Evolutionary conservation across 2,329 filamentous ascomycete species (phyloP).

Genomic region (Apiospora aurea): DNA sequence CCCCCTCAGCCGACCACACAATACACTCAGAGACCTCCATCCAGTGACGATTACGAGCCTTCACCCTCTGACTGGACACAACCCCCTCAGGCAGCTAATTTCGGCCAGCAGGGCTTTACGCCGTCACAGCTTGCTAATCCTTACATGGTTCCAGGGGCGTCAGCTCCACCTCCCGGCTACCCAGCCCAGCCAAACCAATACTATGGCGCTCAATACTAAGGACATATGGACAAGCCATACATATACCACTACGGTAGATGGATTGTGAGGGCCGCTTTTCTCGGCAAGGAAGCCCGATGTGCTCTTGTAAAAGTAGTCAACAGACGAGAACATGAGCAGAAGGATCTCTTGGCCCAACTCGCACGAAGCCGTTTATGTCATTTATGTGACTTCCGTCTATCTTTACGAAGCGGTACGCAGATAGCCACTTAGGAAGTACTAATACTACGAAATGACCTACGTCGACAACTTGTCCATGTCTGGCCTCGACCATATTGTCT

Average conservation of each 20-base stretch:
- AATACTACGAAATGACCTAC: neutral
- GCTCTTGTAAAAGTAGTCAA: neutral
- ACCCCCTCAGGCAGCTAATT: conserved; percentile 31
- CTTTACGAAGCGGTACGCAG: neutral
- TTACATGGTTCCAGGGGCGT: conserved; percentile 32
- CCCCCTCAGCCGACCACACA: conserved; percentile 48
- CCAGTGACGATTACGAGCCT: conserved; percentile 50
- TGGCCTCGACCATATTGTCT: neutral
- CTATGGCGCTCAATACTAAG: conserved; percentile 22
- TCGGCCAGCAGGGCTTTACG: conserved; percentile 34
- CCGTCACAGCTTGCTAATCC: conserved; percentile 33
- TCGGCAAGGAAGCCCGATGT: neutral
- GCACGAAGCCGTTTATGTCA: neutral
- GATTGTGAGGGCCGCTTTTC: neutral
- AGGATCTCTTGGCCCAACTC: neutral
- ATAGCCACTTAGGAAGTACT: conserved; percentile 8
- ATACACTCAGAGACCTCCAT: conserved; percentile 59
- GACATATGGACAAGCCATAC: neutral
- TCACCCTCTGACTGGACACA: conserved; percentile 18
- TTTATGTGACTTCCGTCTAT: neutral
- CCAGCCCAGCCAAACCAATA: conserved; percentile 22
- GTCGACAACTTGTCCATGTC: neutral
- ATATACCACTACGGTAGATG: neutral
- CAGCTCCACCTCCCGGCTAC: conserved; percentile 26
- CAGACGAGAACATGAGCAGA: neutral